Evolutionary conservation across 768 basidiomycete species (phyloP).

Genomic region (Collybiopsis confluens): DNA sequence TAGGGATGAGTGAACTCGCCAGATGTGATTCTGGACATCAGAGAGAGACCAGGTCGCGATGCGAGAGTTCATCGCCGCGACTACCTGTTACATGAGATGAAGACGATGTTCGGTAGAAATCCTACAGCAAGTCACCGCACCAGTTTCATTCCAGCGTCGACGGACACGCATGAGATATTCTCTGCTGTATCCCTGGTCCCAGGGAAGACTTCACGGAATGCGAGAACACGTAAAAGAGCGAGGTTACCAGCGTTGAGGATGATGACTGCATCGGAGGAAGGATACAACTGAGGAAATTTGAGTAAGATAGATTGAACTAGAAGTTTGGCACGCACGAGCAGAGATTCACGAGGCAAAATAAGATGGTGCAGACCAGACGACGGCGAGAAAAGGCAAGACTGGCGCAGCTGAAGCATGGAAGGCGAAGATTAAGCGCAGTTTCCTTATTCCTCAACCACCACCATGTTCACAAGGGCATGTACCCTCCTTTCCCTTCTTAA

Average conservation of each 20-base stretch:
- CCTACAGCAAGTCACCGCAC: conserved; percentile 45
- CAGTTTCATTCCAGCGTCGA: conserved; percentile 78
- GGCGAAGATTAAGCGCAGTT: neutral
- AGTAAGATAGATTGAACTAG: conserved; percentile 8
- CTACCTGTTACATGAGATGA: conserved; percentile 46
- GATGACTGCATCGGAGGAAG: conserved; percentile 66
- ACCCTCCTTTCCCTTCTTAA: conserved; percentile 21
- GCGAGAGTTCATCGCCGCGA: conserved; percentile 62
- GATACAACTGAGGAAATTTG: conserved; percentile 52
- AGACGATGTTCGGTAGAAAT: neutral
- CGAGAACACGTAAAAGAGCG: conserved; percentile 61
- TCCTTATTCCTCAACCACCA: neutral
- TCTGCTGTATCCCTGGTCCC: conserved; percentile 39
- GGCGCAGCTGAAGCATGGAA: conserved; percentile 45
- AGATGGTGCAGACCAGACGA: conserved; percentile 53
- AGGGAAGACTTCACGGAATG: conserved; percentile 81
- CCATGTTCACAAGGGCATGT: conserved; percentile 11
- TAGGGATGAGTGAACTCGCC: conserved; percentile 81
- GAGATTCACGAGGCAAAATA: conserved; percentile 45
- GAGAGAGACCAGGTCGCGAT: conserved; percentile 81
- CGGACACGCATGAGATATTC: conserved; percentile 55
- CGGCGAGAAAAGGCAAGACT: conserved; percentile 49
- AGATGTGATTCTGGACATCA: conserved; percentile 49
- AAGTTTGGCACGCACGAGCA: conserved; percentile 47
- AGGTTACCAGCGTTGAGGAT: conserved; percentile 70